Conservation (phyloP, 306 rosid species). For the Lathyrus sativus region DNA sequence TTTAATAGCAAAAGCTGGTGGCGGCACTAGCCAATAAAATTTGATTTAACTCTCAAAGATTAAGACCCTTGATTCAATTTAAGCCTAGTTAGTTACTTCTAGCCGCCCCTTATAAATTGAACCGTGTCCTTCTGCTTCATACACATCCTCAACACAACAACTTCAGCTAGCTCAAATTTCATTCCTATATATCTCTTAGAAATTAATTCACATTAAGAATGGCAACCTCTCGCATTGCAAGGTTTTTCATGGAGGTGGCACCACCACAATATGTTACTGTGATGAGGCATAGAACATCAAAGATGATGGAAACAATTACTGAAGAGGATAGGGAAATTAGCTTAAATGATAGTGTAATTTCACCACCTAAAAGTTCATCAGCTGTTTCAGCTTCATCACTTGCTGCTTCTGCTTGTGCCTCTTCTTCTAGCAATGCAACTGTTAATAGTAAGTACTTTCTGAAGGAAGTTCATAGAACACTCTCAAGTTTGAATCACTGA, state of each 20-base stretch:
- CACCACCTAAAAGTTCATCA: constrained; percentile 31
- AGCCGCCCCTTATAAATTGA: constrained; percentile 45
- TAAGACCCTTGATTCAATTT: constrained; percentile 40
- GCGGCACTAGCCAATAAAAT: constrained; percentile 59
- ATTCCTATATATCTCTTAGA: not conserved
- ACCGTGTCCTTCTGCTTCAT: not conserved
- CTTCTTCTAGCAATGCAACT: constrained; percentile 33
- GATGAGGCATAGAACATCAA: constrained; percentile 73
- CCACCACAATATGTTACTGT: constrained; percentile 89
- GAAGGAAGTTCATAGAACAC: constrained; percentile 52
- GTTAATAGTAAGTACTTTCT: constrained; percentile 43
- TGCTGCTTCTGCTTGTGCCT: constrained; percentile 34
- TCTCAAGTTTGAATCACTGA: constrained; percentile 53
- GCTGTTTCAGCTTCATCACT: constrained; percentile 26
- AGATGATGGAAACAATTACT: constrained; percentile 82
- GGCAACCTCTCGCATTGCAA: constrained; percentile 78
- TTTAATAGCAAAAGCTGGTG: constrained; percentile 53
- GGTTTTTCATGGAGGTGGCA: constrained; percentile 84
- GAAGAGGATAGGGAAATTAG: constrained; percentile 78
- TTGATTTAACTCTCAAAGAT: constrained; percentile 39
- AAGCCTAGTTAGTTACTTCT: constrained; percentile 36
- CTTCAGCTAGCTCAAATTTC: not conserved
- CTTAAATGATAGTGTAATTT: constrained; percentile 33
- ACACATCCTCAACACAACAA: constrained; percentile 40
- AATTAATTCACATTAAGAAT: constrained; percentile 32